A percentile compares a stretch with the other conserved stretches of the same genome.
Evolutionary conservation across 352 stramenopile species (phyloP).

Genomic region (Blastocystis sp.): DNA sequence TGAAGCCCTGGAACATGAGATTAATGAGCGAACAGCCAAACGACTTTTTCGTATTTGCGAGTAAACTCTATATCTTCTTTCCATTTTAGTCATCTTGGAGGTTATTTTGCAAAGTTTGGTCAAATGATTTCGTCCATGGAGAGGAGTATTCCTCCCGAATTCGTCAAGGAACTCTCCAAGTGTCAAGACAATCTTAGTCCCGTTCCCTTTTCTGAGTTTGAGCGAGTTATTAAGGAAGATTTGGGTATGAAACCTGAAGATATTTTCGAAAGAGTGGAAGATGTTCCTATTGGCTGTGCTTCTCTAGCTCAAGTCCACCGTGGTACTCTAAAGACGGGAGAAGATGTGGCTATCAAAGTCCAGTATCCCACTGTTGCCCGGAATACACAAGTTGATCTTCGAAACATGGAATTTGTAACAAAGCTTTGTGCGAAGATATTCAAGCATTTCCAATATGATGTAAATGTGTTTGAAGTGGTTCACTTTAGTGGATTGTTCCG

Average conservation of each 20-base stretch:
- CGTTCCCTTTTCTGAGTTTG: constrained; percentile 56
- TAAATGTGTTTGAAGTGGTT: not conserved
- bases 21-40: constrained; percentile 37
- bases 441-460: constrained; percentile 42
- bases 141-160: constrained; percentile 34
- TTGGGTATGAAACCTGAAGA: not conserved
- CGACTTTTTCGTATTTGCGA: constrained; percentile 35
- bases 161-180: not conserved
- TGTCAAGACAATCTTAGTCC: constrained; percentile 46
- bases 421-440: constrained; percentile 22
- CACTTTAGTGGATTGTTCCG: constrained; percentile 58
- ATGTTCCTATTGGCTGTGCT: constrained; percentile 28
- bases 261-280: constrained; percentile 36
- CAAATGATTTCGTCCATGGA: constrained; percentile 44
- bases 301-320: constrained; percentile 56
- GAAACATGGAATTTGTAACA: constrained; percentile 46
- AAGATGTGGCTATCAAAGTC: constrained; percentile 61
- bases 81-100: constrained; percentile 44
- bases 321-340: constrained; percentile 10
- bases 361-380: constrained; percentile 35
- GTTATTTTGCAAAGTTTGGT: constrained; percentile 59
- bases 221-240: constrained; percentile 41
- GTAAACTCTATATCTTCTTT: not conserved
- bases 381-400: constrained; percentile 53
- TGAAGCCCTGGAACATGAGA: constrained; percentile 10